Base-by-base conservation (phyloP, 2,329 filamentous ascomycete species). In the Aulographum hederae region DNA sequence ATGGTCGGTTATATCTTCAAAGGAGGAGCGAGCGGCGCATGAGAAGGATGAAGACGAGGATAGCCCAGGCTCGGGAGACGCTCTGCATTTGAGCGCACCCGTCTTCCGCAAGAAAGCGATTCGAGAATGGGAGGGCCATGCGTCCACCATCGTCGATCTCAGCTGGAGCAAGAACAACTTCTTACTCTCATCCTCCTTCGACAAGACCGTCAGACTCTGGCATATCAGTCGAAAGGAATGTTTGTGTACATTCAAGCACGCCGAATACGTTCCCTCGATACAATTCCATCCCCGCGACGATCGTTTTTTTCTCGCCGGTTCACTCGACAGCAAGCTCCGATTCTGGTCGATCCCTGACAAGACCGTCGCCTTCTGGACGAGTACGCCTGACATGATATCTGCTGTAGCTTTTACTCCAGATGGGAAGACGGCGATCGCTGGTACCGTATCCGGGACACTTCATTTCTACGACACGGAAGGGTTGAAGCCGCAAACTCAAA, bases 91-190 rank as follows among this genome's bases (percentile, higher is more conserved):
- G 29, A 91, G 79, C 42, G 86, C 89, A 1, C 86, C 86, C 2
- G 86, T 98, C 1, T 95, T 98, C 47, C 72, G 73, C 39, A 69
- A 70, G 31, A 78, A 79, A 44, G 80, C 85, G 0, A 51, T 80
- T 6, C 69, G 75, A 34, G 78, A 93, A 46, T 94, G 89, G 40
- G 58, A 67, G 33, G 85, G 84, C 4, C 89, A 98, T 48, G 76
- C 71, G 0, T 75, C 78, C 12, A 85, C 91, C 42, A 73, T 98
- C 4, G 58, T 98, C 40, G 86, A 93, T 48, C 53, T 98, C 37
- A 92, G 81, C 50, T 98, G 89, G 89, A 95, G 86, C 59, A 98
- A 95, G 63, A 98, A 98, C 54, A 93, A 92, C 51, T 98, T 98
- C 43, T 55, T 98, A 18, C 63, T 98, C 12, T 94, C 86, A 3